Base-by-base conservation (phyloP, 2,329 filamentous ascomycete species). In the Coleophoma cylindrospora region DNA sequence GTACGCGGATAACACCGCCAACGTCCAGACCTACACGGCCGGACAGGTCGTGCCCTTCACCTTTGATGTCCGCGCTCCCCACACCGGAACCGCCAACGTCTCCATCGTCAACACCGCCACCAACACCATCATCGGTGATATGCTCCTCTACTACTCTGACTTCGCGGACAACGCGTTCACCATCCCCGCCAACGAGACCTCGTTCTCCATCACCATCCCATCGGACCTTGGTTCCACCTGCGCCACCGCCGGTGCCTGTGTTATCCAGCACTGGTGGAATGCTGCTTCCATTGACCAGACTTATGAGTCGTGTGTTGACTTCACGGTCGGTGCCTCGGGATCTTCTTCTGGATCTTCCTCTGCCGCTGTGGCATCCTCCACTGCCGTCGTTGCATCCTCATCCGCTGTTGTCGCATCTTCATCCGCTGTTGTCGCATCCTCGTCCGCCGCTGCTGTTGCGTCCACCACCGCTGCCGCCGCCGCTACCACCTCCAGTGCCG, bases 221-320 rank as follows among this genome's bases (percentile, higher is more conserved):
- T 58, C 57, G 40, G 70, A 75, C 57, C 64, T 80, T 43, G 58
- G 55, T 11, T 61, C 74, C 54, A 61, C 43, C 45, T 62, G 63
- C 53, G 37, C 55, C 3, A 49, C 54, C 13, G 54, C 59, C 43
- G 59, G 60, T 40, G 57, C 47, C 12, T 63, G 60, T 50, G 57
- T 78, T 7, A 69, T 81, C 43, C 78, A 80, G 61, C 77, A 76
- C 71, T 78, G 63, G 64, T 80, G 76, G 77, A 66, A 77, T 54
- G 74, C 75, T 9, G 58, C 66, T 13, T 61, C 59, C 38, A 70
- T 77, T 45, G 62, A 75, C 55, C 77, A 81, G 70, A 79, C 76
- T n/a, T 80, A 81, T 61, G 74, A 79, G 66, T 70, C 70, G 47
- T 80, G 77, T 60, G 66, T 80, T 50, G 77, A 80, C 63, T 79